These are phyloP conservation scores for Osmozyma mogii DNA, from an alignment of 805 yeast species.

Conservation along the genomic window DNA sequence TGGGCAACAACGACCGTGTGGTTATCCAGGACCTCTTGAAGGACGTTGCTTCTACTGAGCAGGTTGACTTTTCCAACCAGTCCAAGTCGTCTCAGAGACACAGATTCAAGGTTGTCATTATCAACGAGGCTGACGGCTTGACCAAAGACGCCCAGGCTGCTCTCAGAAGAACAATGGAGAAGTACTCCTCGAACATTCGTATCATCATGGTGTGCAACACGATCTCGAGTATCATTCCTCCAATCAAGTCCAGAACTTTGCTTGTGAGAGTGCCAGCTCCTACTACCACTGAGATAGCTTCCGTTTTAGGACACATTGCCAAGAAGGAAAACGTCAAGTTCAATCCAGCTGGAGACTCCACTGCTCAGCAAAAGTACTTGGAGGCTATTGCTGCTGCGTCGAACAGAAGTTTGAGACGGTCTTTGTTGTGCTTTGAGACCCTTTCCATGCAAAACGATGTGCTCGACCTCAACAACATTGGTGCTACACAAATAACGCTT, in stretches of 20 bases:
- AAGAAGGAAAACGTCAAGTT: conserved; percentile 44
- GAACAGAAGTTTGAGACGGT: conserved; percentile 69
- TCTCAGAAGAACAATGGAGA: conserved; percentile 91
- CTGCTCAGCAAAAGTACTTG: conserved; percentile 28
- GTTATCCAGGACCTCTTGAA: conserved; percentile 91
- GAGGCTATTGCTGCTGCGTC: conserved; percentile 45
- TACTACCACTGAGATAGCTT: conserved; percentile 43
- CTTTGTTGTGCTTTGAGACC: conserved; percentile 76
- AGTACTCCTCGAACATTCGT: conserved; percentile 81
- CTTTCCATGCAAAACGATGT: conserved; percentile 61
- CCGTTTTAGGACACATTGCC: conserved; percentile 49
- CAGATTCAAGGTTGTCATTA: conserved; percentile 71
- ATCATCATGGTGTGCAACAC: conserved; percentile 80
- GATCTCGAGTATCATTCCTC: conserved; percentile 85
- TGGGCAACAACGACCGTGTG: conserved; percentile 92
- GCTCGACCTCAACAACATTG: conserved; percentile 23
- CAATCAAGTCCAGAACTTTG: conserved; percentile 88
- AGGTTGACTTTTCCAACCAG: conserved; percentile 67
- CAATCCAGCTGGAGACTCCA: conserved; percentile 32
- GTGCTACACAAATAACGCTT: conserved; percentile 50
- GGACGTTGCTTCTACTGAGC: conserved; percentile 92
- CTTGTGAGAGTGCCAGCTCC: conserved; percentile 88
- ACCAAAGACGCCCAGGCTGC: conserved; percentile 96
- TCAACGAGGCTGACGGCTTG: conserved; percentile 85
- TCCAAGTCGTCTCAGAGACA: conserved; percentile 33